Evolutionary conservation across 2,329 filamentous ascomycete genomes (phyloP), one percentile per base, ranked within the genome.

Genomic region (Fusarium longipes): DNA sequence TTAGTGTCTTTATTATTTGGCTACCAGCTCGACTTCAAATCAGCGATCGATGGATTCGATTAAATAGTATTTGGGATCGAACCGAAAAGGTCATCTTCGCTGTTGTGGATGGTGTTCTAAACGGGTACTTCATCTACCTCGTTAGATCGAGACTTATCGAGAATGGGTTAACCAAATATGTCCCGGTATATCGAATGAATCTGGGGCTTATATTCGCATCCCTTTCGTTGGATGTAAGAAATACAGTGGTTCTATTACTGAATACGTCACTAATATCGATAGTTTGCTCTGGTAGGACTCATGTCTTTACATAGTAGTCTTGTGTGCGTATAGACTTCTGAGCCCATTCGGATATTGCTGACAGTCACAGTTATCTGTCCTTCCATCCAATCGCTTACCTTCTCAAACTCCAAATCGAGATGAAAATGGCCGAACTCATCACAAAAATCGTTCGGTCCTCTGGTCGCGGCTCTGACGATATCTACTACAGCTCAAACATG

Each of bases 1-100:
- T 86, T 22, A 81, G 80, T 3, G 84, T 86, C 3, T 85, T 84
- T 44, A 77, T 76, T 55, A 85, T 86, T 17, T 87, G 85, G 84
- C 82, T 87, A 18, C 84, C 85, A 0, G 80, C 83, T 0, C 81
- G 82, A 3, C 73, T 85, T 1, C 78, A 83, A 39, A 76, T 82
- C 7, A 80, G 70, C 8, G 52, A 79, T 0, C 70, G 51, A 1
- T 86, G 80, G 52, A 76, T 84, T 25, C 64, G 73, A 20, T 72
- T 85, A 43, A 87, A 87, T 65, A 67, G 78, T 0, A 74, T 83
- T 42, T 87, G 84, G 85, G 85, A 86, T 44, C 80, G 83, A 8
- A 77, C 77, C 43, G 83, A 85, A 32, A 87, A 87, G 67, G 77
- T 79, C 4, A 78, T 87, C 5, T 85, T 85, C 58, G 74, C 83